Base-by-base conservation (phyloP, 768 basidiomycete genomes). In the Russula compacta region DNA sequence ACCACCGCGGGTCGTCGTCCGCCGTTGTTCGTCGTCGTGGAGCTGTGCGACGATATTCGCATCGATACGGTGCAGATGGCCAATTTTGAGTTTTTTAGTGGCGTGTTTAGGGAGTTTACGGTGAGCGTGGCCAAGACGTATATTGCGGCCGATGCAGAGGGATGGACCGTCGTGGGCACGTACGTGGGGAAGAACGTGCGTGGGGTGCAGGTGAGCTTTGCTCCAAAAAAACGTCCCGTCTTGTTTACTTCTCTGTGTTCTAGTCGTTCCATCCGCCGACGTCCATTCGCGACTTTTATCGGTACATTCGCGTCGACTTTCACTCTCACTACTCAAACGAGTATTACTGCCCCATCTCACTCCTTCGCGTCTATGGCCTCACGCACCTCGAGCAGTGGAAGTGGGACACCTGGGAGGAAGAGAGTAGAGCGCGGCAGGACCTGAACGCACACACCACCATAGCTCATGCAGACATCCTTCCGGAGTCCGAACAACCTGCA, bases 331-430 rank as follows among this genome's bases (percentile, higher is more conserved):
- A 97, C 67, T 91, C 93, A 19, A 88, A 83, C 68, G 97, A 99
- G 72, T 98, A 88, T 74, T 98, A 94, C 71, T 99, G 97, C 69
- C 97, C 97, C 0, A 79, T 98, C 17, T 94, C 91, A 0, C 81
- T 98, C 0, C 79, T 98, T 17, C 86, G 93, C 33, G 93, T 97
- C 1, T 98, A 94, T 64, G 97, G 97, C 6, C 83, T 95, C 56
- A 98, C 94, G 1, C 94, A 98, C 74, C 84, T 98, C 64, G 95
- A 98, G 64, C 84, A 94, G 67, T 98, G 90, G 84, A 95, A 95
- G 67, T 89, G 92, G 87, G 90, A 92, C 52, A 77, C 77, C 6
- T 92, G 89, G 89, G 83, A 88, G 66, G 80, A 77, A 4, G 86
- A 89, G 69, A 87, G 86, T 64, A 76, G 72, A 42, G 77, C 76